phyloP scores from a whole-genome alignment of 2,329 filamentous ascomycete species.

The Zymoseptoria crescenta region DNA sequence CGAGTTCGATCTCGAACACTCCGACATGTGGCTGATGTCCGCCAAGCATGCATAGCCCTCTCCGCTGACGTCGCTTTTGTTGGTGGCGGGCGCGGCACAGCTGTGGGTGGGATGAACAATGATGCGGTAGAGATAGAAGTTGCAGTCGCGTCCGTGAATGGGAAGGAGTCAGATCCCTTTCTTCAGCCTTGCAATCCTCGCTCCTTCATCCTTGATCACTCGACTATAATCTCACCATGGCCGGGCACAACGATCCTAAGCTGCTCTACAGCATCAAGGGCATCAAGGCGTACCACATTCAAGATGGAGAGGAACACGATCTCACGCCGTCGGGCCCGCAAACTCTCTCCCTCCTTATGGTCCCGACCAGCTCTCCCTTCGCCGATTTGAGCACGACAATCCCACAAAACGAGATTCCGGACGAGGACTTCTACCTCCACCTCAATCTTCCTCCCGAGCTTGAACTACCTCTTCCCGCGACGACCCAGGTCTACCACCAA shows the following conservation, averaged over 20 bases:
- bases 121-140: not conserved
- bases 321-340: conserved; percentile 82
- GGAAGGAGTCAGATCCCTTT: not conserved
- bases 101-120: not conserved
- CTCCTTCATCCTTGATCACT: not conserved
- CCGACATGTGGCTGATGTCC: not conserved
- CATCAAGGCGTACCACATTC: conserved; percentile 84
- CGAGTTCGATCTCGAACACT: not conserved
- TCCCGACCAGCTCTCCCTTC: conserved; percentile 74
- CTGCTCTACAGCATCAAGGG: conserved; percentile 60
- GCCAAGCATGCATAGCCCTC: not conserved
- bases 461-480: conserved; percentile 85
- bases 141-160: not conserved
- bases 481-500: conserved; percentile 95
- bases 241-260: conserved; percentile 48
- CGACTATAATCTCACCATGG: conserved; percentile 26
- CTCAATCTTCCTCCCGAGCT: conserved; percentile 90
- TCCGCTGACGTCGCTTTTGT: not conserved
- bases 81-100: not conserved
- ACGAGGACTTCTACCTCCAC: conserved; percentile 95
- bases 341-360: conserved; percentile 90
- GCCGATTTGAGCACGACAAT: conserved; percentile 49
- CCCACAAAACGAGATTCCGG: conserved; percentile 48
- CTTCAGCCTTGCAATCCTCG: not conserved
- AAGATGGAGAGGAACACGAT: conserved; percentile 73